Evolutionary conservation across 2,329 filamentous ascomycete genomes (phyloP).

Genomic region (Trichoderma sp.): DNA sequence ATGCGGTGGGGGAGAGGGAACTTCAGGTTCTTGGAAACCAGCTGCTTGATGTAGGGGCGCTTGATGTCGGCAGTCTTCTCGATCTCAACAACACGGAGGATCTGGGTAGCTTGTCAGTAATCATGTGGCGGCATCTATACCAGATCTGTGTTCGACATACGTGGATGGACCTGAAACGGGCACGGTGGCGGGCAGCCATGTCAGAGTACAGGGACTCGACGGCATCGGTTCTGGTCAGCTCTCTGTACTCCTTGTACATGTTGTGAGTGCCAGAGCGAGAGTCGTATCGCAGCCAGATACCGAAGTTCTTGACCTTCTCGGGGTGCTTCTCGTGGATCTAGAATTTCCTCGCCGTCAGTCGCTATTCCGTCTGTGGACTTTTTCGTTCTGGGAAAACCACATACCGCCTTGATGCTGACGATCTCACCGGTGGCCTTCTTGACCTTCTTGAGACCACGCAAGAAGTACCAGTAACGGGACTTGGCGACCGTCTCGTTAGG

Average conservation of each 20-base stretch:
- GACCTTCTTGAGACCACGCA: slow-evolving; percentile 98
- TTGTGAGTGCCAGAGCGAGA: slow-evolving; percentile 99
- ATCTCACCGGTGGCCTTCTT: slow-evolving; percentile 99
- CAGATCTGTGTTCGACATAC: slow-evolving; percentile 56
- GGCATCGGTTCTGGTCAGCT: slow-evolving; percentile 93
- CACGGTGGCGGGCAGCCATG: slow-evolving; percentile 96
- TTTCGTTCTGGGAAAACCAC: background rate
- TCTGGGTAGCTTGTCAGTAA: slow-evolving; percentile 50
- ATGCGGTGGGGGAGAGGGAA: slow-evolving; percentile 99
- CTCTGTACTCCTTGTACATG: slow-evolving; percentile 99
- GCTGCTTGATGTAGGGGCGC: slow-evolving; percentile 99
- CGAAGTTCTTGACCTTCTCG: slow-evolving; percentile 99
- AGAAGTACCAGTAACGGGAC: slow-evolving; percentile 99
- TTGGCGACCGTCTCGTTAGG: slow-evolving; percentile 98
- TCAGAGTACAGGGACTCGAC: slow-evolving; percentile 98
- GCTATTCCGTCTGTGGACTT: background rate
- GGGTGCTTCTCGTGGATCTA: slow-evolving; percentile 99
- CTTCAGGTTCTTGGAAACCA: slow-evolving; percentile 88
- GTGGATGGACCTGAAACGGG: slow-evolving; percentile 97
- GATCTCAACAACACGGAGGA: slow-evolving; percentile 97
- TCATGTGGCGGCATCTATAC: background rate
- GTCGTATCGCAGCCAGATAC: slow-evolving; percentile 99
- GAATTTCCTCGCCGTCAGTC: slow-evolving; percentile 19
- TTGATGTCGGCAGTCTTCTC: slow-evolving; percentile 93
- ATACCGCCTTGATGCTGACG: slow-evolving; percentile 91